Evolutionary conservation across 1,284 basidiomycete genomes (phyloP).

Genomic region (Leccinum subatratum): DNA sequence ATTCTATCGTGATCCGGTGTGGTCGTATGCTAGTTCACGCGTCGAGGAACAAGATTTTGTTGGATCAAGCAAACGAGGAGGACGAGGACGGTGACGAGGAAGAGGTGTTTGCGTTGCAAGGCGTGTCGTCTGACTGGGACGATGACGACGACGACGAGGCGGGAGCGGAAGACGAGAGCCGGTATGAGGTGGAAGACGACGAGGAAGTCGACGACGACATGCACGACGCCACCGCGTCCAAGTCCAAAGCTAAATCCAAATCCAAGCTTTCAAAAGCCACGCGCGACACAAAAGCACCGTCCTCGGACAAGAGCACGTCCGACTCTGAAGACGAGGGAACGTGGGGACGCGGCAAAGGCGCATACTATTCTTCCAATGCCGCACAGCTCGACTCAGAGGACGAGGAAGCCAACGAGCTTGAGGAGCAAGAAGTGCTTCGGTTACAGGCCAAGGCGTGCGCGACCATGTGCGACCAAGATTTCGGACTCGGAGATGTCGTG

Average conservation of each 20-base stretch:
- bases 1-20: background rate
- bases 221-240: slow-evolving; percentile 30
- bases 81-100: slow-evolving; percentile 46
- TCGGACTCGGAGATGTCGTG: slow-evolving; percentile 70
- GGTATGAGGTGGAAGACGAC: slow-evolving; percentile 40
- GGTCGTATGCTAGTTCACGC: slow-evolving; percentile 50
- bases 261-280: slow-evolving; percentile 14
- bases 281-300: slow-evolving; percentile 20
- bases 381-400: slow-evolving; percentile 76
- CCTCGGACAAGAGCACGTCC: slow-evolving; percentile 22
- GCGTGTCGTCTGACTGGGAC: slow-evolving; percentile 37
- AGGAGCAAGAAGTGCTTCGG: slow-evolving; percentile 81
- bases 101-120: slow-evolving; percentile 45
- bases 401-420: slow-evolving; percentile 80
- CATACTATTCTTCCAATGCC: slow-evolving; percentile 84
- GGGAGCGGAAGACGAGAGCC: slow-evolving; percentile 38
- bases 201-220: slow-evolving; percentile 49
- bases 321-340: slow-evolving; percentile 63
- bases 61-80: slow-evolving; percentile 51
- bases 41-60: slow-evolving; percentile 72
- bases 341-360: slow-evolving; percentile 75
- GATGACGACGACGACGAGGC: slow-evolving; percentile 36
- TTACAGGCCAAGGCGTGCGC: slow-evolving; percentile 76
- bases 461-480: slow-evolving; percentile 74
- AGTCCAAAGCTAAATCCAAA: slow-evolving; percentile 19